Base-by-base conservation (phyloP, 1,284 basidiomycete species). In the Neotropicomus parvogracilis region DNA sequence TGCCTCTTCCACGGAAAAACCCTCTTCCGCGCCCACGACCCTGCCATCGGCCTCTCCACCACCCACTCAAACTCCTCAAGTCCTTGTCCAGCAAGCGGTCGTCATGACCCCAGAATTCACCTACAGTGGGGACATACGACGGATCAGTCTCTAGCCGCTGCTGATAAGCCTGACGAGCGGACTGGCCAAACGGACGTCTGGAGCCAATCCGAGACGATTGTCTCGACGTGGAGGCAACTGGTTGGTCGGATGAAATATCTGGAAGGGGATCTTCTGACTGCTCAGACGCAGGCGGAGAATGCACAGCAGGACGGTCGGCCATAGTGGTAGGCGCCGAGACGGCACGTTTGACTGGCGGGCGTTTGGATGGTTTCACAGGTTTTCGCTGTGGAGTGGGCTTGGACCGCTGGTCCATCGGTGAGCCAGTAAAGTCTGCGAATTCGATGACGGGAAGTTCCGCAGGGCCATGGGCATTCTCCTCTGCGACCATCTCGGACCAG, bases 71-170 rank as follows among this genome's bases (percentile, higher is more conserved):
- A 66, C 81, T 85, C 50, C 84, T 79, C 44, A 87, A 67, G 55
- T 84, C 81, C 70, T 83, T 88, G 69, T 82, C 88, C 65, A 85
- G 69, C 53, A 85, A 70, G 40, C 91, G 83, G 65, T 94, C 90
- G 64, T 94, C 91, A 62, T 94, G 92, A 8, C 88, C 85, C 91
- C 90, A 95, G 62, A 94, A 95, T 53, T 85, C 84, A 51, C 91
- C 91, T 12, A 92, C 86, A 21, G 81, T 85, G 19, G 91, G 91
- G 26, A 90, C 85, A 61, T 84, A 91, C 1, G 89, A 88, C 1
- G 91, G 91, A 65, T 95, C 91, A 17, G 71, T 75, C 55, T 87
- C 85, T 20, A 91, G 72, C 28, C 83, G 80, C 51, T 87, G 77
- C 57, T 88, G 83, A 64, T 91, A 91, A 20, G 80, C 83, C 59